A percentile compares a stretch with the other conserved stretches of the same genome.
phyloP scores from a whole-genome alignment of 163 green algal species.

The Scenedesmus sp. region DNA sequence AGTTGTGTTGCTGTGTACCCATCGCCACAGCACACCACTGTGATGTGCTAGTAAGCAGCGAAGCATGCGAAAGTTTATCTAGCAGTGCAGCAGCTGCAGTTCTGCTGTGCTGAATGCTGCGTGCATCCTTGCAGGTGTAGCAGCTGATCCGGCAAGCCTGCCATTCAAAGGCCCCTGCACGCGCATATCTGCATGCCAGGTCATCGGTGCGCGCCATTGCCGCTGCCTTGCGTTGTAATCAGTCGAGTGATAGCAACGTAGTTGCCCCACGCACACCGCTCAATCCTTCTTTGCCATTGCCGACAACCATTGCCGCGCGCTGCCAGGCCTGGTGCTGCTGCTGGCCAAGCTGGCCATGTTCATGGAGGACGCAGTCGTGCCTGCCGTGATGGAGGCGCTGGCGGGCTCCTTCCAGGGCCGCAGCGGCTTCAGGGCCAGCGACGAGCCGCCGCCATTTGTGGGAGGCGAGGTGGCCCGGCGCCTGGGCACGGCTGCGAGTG shows the following conservation, averaged over 20 bases:
- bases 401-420: constrained; percentile 53
- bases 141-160: too few species aligned
- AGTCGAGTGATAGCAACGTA: too few species aligned
- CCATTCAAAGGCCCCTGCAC: too few species aligned
- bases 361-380: constrained; percentile 74
- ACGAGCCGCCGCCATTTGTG: constrained; percentile 76
- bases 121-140: neutral
- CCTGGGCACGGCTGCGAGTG: constrained; percentile 46
- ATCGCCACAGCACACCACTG: neutral
- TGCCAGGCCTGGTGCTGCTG: constrained; percentile 75
- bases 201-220: too few species aligned
- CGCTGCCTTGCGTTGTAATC: too few species aligned
- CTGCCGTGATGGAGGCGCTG: constrained; percentile 73
- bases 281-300: neutral
- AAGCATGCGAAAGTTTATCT: neutral
- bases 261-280: too few species aligned
- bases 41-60: neutral
- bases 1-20: neutral
- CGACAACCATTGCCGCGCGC: neutral
- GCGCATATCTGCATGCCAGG: neutral
- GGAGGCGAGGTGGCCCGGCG: constrained; percentile 64
- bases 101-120: neutral
- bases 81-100: neutral
- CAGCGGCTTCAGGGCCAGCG: constrained; percentile 46
- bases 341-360: constrained; percentile 76